phyloP scores from a whole-genome alignment of 1,284 basidiomycete species.

The Baeospora myosura region DNA sequence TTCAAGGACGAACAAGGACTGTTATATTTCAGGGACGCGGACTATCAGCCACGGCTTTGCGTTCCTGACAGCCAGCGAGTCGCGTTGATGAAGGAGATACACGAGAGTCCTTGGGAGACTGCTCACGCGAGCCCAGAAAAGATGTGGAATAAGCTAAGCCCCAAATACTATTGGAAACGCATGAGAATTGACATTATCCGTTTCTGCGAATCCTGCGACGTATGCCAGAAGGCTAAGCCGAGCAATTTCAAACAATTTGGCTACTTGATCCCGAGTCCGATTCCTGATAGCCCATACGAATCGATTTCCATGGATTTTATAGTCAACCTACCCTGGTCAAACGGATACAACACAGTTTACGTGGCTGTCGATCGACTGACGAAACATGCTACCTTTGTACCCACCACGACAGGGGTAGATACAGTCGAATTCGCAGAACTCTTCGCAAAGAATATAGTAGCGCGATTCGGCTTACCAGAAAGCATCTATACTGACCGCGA shows the following conservation, averaged over 20 bases:
- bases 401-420: slow-evolving; percentile 17
- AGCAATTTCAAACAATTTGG: neutral
- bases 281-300: slow-evolving; percentile 7
- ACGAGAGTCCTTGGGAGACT: neutral
- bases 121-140: neutral
- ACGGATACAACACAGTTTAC: neutral
- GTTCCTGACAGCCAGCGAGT: neutral
- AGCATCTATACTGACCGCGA: slow-evolving; percentile 21
- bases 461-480: slow-evolving; percentile 18
- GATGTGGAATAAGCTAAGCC: neutral
- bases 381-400: slow-evolving; percentile 14
- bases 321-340: neutral
- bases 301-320: slow-evolving; percentile 6
- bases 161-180: neutral
- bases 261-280: slow-evolving; percentile 13
- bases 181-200: neutral
- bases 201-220: neutral
- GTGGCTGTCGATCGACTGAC: neutral
- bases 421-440: slow-evolving; percentile 15
- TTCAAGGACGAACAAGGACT: neutral
- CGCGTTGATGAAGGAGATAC: neutral
- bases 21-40: neutral
- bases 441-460: slow-evolving; percentile 18
- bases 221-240: neutral
- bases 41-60: neutral